These are phyloP conservation scores for Rhodotorula sp. DNA, from an alignment of 1,284 basidiomycete species.

Conservation along the genomic window DNA sequence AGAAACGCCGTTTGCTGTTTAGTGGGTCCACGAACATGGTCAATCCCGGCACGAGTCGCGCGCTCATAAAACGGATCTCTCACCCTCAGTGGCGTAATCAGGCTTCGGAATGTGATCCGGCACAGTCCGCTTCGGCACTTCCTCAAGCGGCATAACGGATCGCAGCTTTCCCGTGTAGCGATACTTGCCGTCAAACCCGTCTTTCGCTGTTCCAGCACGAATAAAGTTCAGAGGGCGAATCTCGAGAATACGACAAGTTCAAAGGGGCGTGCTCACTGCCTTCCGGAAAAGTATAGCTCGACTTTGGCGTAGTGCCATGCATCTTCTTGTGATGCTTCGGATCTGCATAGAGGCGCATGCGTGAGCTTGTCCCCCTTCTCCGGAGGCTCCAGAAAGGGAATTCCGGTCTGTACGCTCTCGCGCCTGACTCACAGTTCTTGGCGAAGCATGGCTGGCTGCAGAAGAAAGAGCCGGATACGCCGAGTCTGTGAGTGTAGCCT, in stretches of 20 bases:
- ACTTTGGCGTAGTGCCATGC: slow-evolving; percentile 6
- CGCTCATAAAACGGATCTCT: background rate
- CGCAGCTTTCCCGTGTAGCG: slow-evolving; percentile 67
- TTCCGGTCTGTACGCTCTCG: too few relatives aligned
- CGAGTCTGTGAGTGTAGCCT: too few relatives aligned
- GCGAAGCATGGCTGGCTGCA: too few relatives aligned
- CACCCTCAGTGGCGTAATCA: slow-evolving; percentile 77
- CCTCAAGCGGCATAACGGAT: slow-evolving; percentile 64
- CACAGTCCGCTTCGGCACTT: slow-evolving; percentile 66
- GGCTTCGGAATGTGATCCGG: slow-evolving; percentile 74
- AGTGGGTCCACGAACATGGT: too few relatives aligned
- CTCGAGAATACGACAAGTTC: too few relatives aligned
- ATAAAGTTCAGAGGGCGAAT: too few relatives aligned
- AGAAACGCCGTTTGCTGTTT: slow-evolving; percentile 5
- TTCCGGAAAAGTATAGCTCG: slow-evolving; percentile 20
- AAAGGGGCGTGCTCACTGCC: slow-evolving; percentile 11
- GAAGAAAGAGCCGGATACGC: too few relatives aligned
- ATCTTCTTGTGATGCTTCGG: slow-evolving; percentile 22
- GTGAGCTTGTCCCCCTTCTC: too few relatives aligned
- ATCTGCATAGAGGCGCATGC: background rate
- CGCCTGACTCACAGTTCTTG: too few relatives aligned
- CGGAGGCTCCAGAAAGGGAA: too few relatives aligned
- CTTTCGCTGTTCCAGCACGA: slow-evolving; percentile 8
- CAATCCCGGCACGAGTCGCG: background rate
- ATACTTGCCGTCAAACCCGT: slow-evolving; percentile 11